phyloP scores from a whole-genome alignment of 768 basidiomycete species.

The Collybiopsis confluens region DNA sequence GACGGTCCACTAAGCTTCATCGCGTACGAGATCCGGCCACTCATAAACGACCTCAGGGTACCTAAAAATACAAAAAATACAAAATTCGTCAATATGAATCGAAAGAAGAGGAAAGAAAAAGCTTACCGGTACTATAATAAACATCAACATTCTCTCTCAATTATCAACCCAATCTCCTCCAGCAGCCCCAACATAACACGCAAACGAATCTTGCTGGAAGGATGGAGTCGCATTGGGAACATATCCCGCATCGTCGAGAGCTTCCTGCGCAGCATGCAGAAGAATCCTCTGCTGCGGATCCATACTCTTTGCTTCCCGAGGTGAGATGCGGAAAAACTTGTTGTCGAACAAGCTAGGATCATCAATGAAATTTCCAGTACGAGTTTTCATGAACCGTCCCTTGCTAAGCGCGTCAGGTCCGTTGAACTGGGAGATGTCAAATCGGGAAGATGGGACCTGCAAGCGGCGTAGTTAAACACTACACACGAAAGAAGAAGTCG shows the following conservation, averaged over 20 bases:
- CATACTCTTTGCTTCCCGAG: constrained; percentile 72
- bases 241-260: constrained; percentile 68
- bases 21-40: constrained; percentile 67
- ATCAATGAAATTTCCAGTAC: constrained; percentile 63
- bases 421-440: constrained; percentile 39
- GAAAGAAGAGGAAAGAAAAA: constrained; percentile 3
- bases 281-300: constrained; percentile 73
- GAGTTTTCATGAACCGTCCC: constrained; percentile 41
- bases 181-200: constrained; percentile 64
- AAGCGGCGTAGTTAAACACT: no score
- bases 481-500: not conserved
- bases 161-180: constrained; percentile 71
- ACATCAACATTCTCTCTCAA: constrained; percentile 60
- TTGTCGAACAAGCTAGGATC: constrained; percentile 61
- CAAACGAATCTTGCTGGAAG: constrained; percentile 51
- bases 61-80: constrained; percentile 32
- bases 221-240: constrained; percentile 52
- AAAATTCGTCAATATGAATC: not conserved
- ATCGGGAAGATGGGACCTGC: constrained; percentile 62
- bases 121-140: constrained; percentile 64
- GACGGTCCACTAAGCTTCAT: constrained; percentile 70
- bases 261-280: constrained; percentile 62
- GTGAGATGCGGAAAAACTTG: constrained; percentile 67
- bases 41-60: constrained; percentile 61
- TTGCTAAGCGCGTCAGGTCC: constrained; percentile 20